These are phyloP conservation scores for Pulveroboletus sp. DNA, from an alignment of 768 basidiomycete species.

Conservation along the genomic window DNA sequence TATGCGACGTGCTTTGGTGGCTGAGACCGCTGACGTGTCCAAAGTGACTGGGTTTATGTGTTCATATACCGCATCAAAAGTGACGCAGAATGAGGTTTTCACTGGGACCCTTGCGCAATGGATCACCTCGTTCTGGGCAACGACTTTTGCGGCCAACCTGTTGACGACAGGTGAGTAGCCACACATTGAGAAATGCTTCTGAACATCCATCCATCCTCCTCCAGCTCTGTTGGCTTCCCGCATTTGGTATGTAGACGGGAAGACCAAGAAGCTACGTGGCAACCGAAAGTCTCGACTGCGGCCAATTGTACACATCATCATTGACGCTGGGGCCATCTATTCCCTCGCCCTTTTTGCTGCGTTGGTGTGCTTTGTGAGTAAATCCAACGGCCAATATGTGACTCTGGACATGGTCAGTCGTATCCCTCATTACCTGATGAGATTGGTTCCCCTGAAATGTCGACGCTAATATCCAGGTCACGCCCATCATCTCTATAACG, in stretches of 20 bases:
- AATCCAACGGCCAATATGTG: slow-evolving; percentile 32
- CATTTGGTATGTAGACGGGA: slow-evolving; percentile 30
- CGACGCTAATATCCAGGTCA: slow-evolving; percentile 19
- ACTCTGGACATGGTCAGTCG: slow-evolving; percentile 34
- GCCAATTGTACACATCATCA: slow-evolving; percentile 26
- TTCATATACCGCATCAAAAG: slow-evolving; percentile 13
- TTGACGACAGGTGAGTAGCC: slow-evolving; percentile 27
- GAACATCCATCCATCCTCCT: background rate
- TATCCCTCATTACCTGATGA: background rate
- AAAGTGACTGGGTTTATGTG: slow-evolving; percentile 20
- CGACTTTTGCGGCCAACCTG: slow-evolving; percentile 33
- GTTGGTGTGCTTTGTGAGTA: slow-evolving; percentile 26
- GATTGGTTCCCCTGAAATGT: background rate
- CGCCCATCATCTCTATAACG: slow-evolving; percentile 39
- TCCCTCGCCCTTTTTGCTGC: slow-evolving; percentile 33
- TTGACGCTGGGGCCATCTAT: slow-evolving; percentile 39
- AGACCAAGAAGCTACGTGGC: slow-evolving; percentile 14
- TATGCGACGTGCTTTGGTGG: background rate
- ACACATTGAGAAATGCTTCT: background rate
- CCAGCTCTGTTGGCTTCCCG: slow-evolving; percentile 29
- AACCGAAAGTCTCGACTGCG: slow-evolving; percentile 7
- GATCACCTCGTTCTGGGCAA: slow-evolving; percentile 33
- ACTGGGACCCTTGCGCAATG: slow-evolving; percentile 24
- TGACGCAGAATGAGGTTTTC: slow-evolving; percentile 24
- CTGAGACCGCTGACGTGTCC: background rate